Evolutionary conservation across 2,329 filamentous ascomycete genomes (phyloP), one percentile per base, ranked within the genome.

Genomic region (Monosporascus sp.): DNA sequence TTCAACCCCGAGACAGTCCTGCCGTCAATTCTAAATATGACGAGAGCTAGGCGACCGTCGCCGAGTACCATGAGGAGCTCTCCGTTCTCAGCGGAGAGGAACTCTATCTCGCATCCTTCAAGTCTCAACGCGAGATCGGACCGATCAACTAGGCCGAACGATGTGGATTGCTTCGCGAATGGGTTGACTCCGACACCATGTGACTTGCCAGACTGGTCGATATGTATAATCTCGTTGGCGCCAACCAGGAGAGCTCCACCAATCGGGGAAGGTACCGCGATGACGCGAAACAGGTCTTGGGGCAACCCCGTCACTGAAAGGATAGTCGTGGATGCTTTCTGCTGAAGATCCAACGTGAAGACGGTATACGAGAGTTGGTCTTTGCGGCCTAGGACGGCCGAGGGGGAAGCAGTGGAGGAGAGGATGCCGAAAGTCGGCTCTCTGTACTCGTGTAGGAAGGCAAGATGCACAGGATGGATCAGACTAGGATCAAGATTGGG

Each of bases 351-450:
- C 49, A 99, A 77, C 0, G 94, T 97, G 66, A 97, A 96, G 56
- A 99, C 93, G 65, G 91, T 91, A 73, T 97, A 99, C 18, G 85
- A 87, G 47, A 96, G 76, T 61, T 89, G 83, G 67, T 99, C 94
- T 65, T 87, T 94, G 58, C 90, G 83, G 63, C 91, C 88, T 50
- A 97, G 76, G 3, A 89, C 86, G 52, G 80, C 78, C n/a, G 91
- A 92, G 15, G 87, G 83, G 37, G 85, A 79, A 58, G 83, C 76
- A 50, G 84, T 85, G 1, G 92, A 89, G 47, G 90, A 94, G 43
- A 99, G 78, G 55, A 99, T 92, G 52, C 93, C 94, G 73, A 99
- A 96, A 0, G 94, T 99, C 14, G 94, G 93, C 71, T 97, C 94
- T 69, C 94, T 87, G 71, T 99, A 99, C 74, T 97, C 93, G 78